Evolutionary conservation across 495 filamentous ascomycete genomes (phyloP).

Genomic region (Aspergillus sparsus): DNA sequence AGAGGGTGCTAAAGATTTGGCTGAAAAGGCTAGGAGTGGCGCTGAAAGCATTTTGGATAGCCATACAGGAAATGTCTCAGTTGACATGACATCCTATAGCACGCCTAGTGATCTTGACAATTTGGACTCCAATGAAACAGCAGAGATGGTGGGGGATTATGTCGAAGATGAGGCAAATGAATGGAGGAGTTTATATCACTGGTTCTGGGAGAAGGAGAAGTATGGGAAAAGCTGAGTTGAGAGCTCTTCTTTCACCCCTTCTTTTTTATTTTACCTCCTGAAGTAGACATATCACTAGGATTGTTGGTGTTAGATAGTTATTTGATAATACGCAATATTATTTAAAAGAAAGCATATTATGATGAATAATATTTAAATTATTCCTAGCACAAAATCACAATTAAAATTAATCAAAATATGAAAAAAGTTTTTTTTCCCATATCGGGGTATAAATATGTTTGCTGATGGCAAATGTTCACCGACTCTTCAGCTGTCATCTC

Average conservation of each 20-base stretch:
- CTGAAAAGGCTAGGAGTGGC: conserved; percentile 33
- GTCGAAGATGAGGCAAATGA: conserved; percentile 47
- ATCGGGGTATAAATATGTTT: background rate
- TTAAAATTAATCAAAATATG: too few species aligned
- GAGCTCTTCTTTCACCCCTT: background rate
- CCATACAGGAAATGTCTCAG: conserved; percentile 32
- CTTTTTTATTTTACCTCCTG: background rate
- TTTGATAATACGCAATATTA: too few species aligned
- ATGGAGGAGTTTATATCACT: conserved; percentile 49
- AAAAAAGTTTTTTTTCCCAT: background rate
- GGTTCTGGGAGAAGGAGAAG: conserved; percentile 45
- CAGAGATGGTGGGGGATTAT: conserved; percentile 50
- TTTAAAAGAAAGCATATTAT: too few species aligned
- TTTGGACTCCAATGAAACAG: conserved; percentile 46
- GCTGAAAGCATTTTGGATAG: conserved; percentile 31
- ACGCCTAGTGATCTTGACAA: conserved; percentile 6
- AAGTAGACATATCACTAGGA: too few species aligned
- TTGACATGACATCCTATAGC: conserved; percentile 39
- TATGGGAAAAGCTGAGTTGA: conserved; percentile 17
- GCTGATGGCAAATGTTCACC: background rate
- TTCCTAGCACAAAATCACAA: too few species aligned
- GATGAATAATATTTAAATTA: too few species aligned
- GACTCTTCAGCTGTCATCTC: background rate
- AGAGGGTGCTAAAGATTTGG: conserved; percentile 44
- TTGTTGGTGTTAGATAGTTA: too few species aligned